Conservation (phyloP, 2,329 filamentous ascomycete species). For the Aspergillus glaucus region DNA sequence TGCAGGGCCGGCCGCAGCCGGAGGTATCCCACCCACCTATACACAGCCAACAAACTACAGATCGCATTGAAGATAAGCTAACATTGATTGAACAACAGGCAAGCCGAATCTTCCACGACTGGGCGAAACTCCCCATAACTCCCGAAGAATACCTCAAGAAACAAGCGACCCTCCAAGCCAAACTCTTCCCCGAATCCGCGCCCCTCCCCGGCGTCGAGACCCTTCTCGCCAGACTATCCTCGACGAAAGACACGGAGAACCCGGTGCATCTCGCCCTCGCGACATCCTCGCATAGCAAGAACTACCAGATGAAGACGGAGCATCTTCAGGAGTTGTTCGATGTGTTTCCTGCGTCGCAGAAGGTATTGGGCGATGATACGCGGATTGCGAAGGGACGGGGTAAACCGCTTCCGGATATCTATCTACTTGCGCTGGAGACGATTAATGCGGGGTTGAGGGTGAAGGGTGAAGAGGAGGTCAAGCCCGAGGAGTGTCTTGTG, state of each 20-base stretch:
- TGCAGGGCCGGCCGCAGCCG: slow-evolving; percentile 62
- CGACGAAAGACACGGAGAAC: slow-evolving; percentile 29
- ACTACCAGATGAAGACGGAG: slow-evolving; percentile 70
- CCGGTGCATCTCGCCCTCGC: slow-evolving; percentile 77
- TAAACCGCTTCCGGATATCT: slow-evolving; percentile 93
- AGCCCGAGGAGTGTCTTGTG: slow-evolving; percentile 82
- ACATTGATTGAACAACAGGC: slow-evolving; percentile 35
- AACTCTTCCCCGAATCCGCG: slow-evolving; percentile 67
- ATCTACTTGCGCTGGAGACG: slow-evolving; percentile 73
- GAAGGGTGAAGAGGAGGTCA: slow-evolving; percentile 55
- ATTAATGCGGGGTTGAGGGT: slow-evolving; percentile 67
- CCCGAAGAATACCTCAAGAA: slow-evolving; percentile 59
- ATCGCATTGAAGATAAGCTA: slow-evolving; percentile 1
- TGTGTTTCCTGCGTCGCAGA: slow-evolving; percentile 60
- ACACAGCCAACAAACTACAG: no score
- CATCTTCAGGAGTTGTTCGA: slow-evolving; percentile 48
- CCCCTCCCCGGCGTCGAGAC: slow-evolving; percentile 71
- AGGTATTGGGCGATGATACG: slow-evolving; percentile 77
- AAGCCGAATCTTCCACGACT: slow-evolving; percentile 62
- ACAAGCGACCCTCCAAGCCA: slow-evolving; percentile 57
- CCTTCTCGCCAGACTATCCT: slow-evolving; percentile 49
- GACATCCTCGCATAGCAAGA: slow-evolving; percentile 66
- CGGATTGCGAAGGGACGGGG: slow-evolving; percentile 74
- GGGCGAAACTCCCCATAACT: slow-evolving; percentile 78
- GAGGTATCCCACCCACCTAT: slow-evolving; percentile 32